Base-by-base conservation (phyloP, 1,139 yeast species). In the Yamadazyma diospyri region DNA sequence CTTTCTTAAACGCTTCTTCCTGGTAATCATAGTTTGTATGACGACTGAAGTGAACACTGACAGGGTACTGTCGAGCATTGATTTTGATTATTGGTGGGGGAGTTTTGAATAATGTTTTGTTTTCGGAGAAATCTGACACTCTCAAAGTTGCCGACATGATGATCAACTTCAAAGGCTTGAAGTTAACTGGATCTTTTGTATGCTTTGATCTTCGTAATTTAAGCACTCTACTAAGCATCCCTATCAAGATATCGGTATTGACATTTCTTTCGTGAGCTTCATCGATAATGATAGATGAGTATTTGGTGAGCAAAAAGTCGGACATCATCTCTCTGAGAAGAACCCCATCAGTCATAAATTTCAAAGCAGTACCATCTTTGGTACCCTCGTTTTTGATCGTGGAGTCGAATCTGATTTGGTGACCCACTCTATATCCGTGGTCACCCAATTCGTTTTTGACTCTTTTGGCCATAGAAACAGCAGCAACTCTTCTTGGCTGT, bases 281-380 rank as follows among this genome's bases (percentile, higher is more conserved):
- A 64, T 94, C 99, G 40, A 94, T 86, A 21, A 94, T 74, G 27
- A 94, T 70, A 1, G 84, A 81, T 1, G 97, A 87, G 54, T 94
- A 94, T 51, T 85, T 86, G 23, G 75, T 70, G 31, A 94, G 65
- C 43, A 81, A 61, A 44, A 92, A 82, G 50, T 94, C 98, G 0
- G 77, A 65, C 81, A 92, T 82, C 82, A 94, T 79, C 57, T 94
- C 99, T 47, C 97, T 71, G 22, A 94, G 62, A 34, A 94, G 62
- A 26, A 94, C 96, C 77, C 99, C 99, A 67, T 94, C 99, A 2
- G 99, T 94, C 98, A 94, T 92, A 51, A 92, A 89, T 56, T 94
- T 94, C 56, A 94, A 56, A 4, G 85, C 83, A 0, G 98, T 94
- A 13, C 74, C 74, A 35, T 59, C 44, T 30, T 50, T 58, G 9